A percentile compares a stretch with the other conserved stretches of the same genome.
phyloP scores from a whole-genome alignment of 371 early-diverging fungal species.

The Syncephalastrum contaminatum region DNA sequence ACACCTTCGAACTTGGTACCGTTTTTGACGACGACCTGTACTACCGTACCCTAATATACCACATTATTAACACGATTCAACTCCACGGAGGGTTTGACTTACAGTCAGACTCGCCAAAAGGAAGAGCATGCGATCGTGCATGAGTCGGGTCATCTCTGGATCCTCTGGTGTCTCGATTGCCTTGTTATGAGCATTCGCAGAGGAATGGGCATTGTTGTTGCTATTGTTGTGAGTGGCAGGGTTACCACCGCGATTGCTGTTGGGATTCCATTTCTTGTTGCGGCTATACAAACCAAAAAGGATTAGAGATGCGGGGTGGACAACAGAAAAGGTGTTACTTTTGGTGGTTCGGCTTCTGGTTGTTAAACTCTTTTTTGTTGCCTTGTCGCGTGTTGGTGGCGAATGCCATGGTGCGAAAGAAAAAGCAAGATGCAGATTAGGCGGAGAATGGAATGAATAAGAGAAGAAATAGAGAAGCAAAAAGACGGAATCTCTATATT shows the following conservation, averaged over 20 bases:
- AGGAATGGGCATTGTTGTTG: slow-evolving; percentile 13
- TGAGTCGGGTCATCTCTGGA: slow-evolving; percentile 35
- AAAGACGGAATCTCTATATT: background rate
- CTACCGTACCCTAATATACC: slow-evolving; percentile 68
- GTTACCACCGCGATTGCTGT: slow-evolving; percentile 5
- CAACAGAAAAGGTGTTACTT: too few species aligned
- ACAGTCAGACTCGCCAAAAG: slow-evolving; percentile 72
- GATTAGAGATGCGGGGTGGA: background rate
- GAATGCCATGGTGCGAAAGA: slow-evolving; percentile 11
- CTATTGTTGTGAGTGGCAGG: slow-evolving; percentile 14
- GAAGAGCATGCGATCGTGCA: slow-evolving; percentile 77
- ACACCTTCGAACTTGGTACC: slow-evolving; percentile 78
- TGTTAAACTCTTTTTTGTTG: slow-evolving; percentile 30
- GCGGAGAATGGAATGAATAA: background rate
- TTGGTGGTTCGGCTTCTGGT: slow-evolving; percentile 23
- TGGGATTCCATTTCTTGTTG: slow-evolving; percentile 35
- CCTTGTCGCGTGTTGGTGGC: slow-evolving; percentile 27
- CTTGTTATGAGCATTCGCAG: background rate
- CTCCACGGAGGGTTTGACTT: slow-evolving; percentile 22
- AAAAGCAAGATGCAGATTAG: slow-evolving; percentile 4
- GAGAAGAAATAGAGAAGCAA: slow-evolving; percentile 4
- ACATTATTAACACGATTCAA: background rate
- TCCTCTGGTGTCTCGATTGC: slow-evolving; percentile 20
- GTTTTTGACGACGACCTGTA: slow-evolving; percentile 64
- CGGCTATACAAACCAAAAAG: slow-evolving; percentile 1